Conservation (phyloP, 805 yeast genomes). For the Wickerhamomyces chambardii region DNA sequence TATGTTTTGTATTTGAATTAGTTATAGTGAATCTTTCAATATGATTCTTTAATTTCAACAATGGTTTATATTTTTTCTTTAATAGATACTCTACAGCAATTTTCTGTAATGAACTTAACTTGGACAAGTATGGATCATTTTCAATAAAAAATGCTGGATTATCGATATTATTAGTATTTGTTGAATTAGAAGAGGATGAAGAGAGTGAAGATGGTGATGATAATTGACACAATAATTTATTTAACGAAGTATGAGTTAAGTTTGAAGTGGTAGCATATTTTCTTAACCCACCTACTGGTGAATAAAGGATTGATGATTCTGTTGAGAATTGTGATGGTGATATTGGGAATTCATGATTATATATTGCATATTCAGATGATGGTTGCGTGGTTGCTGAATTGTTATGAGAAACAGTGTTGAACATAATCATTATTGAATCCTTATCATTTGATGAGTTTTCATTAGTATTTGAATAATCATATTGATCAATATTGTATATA, state of each 20-base stretch:
- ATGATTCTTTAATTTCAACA: neutral
- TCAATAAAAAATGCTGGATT: constrained; percentile 4
- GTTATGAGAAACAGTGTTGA: neutral
- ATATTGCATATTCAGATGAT: neutral
- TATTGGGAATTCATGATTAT: neutral
- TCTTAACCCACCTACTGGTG: constrained; percentile 33
- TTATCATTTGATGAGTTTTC: too few species aligned
- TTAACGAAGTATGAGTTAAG: constrained; percentile 3
- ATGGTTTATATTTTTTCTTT: constrained; percentile 14
- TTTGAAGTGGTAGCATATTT: constrained; percentile 24
- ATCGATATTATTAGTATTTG: neutral
- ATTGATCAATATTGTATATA: neutral
- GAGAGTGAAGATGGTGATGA: too few species aligned
- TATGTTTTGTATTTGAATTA: too few species aligned
- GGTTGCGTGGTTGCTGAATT: too few species aligned
- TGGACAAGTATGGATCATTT: constrained; percentile 3
- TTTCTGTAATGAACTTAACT: constrained; percentile 14
- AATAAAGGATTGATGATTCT: constrained; percentile 1
- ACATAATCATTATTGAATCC: neutral
- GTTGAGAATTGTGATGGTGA: too few species aligned
- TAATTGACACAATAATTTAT: constrained; percentile 2
- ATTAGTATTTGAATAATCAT: neutral
- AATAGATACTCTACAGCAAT: constrained; percentile 19
- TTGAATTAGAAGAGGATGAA: too few species aligned
- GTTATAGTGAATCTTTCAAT: neutral